Percentiles rank a stretch among this genome's conserved stretches.
Evolutionary conservation across 163 green algal species (phyloP).

Genomic region (Trebouxia gelatinosa): DNA sequence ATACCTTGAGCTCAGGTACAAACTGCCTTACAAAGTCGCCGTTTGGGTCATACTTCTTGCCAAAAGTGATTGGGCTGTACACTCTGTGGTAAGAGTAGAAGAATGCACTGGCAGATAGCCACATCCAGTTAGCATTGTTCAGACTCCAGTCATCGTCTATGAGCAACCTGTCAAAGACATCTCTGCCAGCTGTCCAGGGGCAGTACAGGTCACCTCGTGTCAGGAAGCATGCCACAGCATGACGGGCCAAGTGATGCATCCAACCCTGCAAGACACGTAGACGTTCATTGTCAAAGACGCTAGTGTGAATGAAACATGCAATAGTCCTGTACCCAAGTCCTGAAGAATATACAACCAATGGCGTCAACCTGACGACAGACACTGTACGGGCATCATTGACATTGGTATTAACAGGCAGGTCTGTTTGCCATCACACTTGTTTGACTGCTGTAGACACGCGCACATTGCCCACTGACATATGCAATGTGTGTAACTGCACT

Average conservation of each 20-base stretch:
- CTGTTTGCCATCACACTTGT: too few relatives aligned
- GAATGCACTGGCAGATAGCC: conserved; percentile 83
- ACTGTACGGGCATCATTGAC: too few relatives aligned
- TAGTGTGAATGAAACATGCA: too few relatives aligned
- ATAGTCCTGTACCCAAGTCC: too few relatives aligned
- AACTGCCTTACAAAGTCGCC: conserved; percentile 87
- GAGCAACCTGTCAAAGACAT: conserved; percentile 90
- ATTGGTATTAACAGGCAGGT: too few relatives aligned
- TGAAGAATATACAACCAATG: too few relatives aligned
- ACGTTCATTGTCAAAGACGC: too few relatives aligned
- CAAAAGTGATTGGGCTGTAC: conserved; percentile 88
- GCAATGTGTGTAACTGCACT: too few relatives aligned
- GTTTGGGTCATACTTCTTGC: conserved; percentile 93
- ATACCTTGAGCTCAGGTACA: conserved; percentile 84
- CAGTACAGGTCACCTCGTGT: conserved; percentile 91
- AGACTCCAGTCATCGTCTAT: conserved; percentile 70
- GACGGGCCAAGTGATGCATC: conserved; percentile 96
- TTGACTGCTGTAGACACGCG: too few relatives aligned
- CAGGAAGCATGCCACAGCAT: conserved; percentile 96
- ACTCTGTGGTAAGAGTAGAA: conserved; percentile 78
- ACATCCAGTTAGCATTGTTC: conserved; percentile 92
- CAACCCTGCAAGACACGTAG: conserved; percentile 64
- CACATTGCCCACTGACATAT: too few relatives aligned
- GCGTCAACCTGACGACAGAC: too few relatives aligned
- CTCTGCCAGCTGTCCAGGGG: conserved; percentile 80